Conservation (phyloP, 768 basidiomycete genomes). For the Agrocybe pediades region DNA sequence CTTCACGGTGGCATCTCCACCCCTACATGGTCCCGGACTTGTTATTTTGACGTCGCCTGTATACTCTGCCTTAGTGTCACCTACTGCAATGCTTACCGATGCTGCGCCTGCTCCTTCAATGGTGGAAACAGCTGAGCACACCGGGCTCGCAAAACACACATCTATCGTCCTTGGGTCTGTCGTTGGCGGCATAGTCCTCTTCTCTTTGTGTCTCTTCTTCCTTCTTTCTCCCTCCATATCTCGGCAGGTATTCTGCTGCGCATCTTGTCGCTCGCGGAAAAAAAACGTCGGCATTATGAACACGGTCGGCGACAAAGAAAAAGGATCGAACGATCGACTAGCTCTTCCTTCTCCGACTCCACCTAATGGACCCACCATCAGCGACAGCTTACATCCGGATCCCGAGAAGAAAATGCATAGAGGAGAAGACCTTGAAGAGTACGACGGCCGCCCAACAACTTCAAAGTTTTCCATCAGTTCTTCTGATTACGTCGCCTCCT, state of each 20-base stretch:
- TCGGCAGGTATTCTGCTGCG: no score
- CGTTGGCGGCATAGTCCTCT: conserved; percentile 19
- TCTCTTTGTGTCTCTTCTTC: conserved; percentile 21
- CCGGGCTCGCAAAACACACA: conserved; percentile 3
- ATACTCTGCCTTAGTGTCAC: conserved; percentile 1
- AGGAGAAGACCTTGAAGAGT: not conserved
- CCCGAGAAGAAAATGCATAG: not conserved
- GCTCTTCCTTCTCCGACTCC: no score
- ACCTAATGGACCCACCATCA: no score
- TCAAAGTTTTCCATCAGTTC: conserved; percentile 23
- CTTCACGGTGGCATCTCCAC: conserved; percentile 4
- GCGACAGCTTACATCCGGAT: no score
- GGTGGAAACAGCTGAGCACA: not conserved
- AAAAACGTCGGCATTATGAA: not conserved
- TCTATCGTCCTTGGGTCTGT: conserved; percentile 19
- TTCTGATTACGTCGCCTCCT: conserved; percentile 14
- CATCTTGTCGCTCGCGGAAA: conserved; percentile 1
- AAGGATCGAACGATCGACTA: not conserved
- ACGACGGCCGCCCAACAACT: not conserved
- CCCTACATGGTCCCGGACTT: conserved; percentile 14
- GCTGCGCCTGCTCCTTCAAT: not conserved
- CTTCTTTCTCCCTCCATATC: conserved; percentile 8
- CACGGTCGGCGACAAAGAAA: not conserved
- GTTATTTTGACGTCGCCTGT: conserved; percentile 12
- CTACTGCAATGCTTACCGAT: not conserved